phyloP scores from a whole-genome alignment of 768 basidiomycete genomes.

The Hericium rajendrae region DNA sequence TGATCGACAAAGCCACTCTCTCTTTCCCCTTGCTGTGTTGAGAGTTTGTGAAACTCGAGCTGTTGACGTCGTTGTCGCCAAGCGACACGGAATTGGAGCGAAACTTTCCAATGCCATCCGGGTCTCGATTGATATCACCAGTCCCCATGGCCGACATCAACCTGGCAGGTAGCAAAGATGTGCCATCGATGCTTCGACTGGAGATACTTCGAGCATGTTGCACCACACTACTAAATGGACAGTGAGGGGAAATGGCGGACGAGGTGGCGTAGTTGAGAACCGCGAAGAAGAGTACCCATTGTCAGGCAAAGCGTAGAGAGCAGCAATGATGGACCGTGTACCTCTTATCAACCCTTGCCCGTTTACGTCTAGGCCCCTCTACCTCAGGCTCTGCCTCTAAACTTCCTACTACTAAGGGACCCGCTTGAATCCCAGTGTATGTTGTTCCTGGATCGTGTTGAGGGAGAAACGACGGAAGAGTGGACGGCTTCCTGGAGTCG shows the following conservation, averaged over 20 bases:
- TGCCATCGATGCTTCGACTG: background rate
- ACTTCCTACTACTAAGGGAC: constrained; percentile 36
- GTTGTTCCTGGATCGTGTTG: constrained; percentile 82
- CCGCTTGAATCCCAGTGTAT: constrained; percentile 67
- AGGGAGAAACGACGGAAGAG: constrained; percentile 71
- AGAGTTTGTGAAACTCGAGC: background rate
- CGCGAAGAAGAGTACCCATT: background rate
- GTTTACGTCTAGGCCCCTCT: constrained; percentile 62
- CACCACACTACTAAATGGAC: background rate
- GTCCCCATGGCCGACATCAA: too few relatives aligned
- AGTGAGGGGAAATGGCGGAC: background rate
- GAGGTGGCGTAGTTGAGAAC: too few relatives aligned
- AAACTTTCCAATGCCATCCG: constrained; percentile 48
- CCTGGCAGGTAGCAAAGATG: too few relatives aligned
- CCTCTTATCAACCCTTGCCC: constrained; percentile 66
- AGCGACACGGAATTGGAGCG: constrained; percentile 42
- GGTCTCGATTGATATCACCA: constrained; percentile 31
- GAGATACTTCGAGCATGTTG: background rate
- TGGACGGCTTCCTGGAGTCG: constrained; percentile 69
- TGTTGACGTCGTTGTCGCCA: constrained; percentile 15
- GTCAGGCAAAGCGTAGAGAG: background rate
- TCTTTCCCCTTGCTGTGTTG: constrained; percentile 32
- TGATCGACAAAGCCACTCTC: constrained; percentile 25
- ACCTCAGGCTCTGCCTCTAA: constrained; percentile 39
- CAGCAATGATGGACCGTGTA: constrained; percentile 27